Evolutionary conservation across 176 grass and related monocot species (phyloP), one percentile per base, ranked within the genome.

Genomic region (Olyra latifolia): DNA sequence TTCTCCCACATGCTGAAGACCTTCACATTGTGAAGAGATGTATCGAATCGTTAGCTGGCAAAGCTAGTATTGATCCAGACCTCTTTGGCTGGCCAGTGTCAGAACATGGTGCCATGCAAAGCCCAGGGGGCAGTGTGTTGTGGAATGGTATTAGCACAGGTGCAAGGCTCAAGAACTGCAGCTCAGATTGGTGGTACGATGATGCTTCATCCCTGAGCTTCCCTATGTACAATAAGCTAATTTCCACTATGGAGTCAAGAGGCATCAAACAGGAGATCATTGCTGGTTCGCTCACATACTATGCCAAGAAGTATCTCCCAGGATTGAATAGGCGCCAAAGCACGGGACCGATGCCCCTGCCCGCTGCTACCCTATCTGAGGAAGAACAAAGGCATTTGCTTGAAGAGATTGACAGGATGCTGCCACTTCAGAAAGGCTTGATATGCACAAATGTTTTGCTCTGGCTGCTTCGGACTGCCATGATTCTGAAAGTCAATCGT

Each of bases 171-270:
- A 66, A 73, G 82, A 84, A 76, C 50, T 62, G 17, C 40, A 82
- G 20, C 23, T 40, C 86, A 10, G 32, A 72, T 54, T 83, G 86
- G 86, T 88, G 86, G 86, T 88, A 69, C 10, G 86, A 83, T 52
- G 73, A 88, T 78, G 56, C 66, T 29, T 83, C 80, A 62, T 78
- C 78, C 17, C 61, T 88, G 40, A 72, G 74, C 74, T 74, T 87
- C 27, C 40, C 63, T 58, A 52, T 66, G 4, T 87, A 76, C 72
- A 83, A 77, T 53, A 83, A 53, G 55, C 85, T 87, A 23, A 77
- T 87, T n/a, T 65, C 29, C 12, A 19, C 74, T 0, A 69, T 87
- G 85, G 62, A 80, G 24, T 72, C 35, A 69, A 74, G 53, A 24
- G 60, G 72, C 2, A 28, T 68, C 13, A 68, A 69, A 24, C 55